phyloP scores from a whole-genome alignment of 176 grass and related monocot genomes.

The Thalia dealbata region DNA sequence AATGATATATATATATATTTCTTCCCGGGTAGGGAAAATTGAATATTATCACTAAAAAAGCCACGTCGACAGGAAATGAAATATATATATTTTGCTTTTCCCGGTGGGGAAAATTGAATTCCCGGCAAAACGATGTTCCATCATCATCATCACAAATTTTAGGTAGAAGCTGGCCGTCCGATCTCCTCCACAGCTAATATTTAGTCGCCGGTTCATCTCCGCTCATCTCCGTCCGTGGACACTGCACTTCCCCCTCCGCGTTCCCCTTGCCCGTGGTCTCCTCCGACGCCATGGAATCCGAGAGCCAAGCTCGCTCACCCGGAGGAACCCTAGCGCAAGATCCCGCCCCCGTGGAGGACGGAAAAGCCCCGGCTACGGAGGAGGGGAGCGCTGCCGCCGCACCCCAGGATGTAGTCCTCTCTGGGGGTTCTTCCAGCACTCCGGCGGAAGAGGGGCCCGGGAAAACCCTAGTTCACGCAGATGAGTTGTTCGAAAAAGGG shows the following conservation, averaged over 20 bases:
- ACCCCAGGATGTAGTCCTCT: too few relatives aligned
- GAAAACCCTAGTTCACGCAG: conserved; percentile 58
- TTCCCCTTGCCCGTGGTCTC: neutral
- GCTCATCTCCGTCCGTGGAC: neutral
- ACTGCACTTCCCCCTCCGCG: neutral
- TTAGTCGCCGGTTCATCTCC: too few relatives aligned
- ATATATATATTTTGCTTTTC: too few relatives aligned
- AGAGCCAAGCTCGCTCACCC: neutral
- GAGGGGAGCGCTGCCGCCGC: neutral
- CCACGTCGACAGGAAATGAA: neutral
- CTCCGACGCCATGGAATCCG: neutral
- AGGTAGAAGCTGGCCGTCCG: neutral
- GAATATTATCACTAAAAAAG: neutral
- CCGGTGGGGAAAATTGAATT: neutral
- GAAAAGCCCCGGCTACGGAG: neutral
- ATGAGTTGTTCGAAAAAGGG: conserved; percentile 59
- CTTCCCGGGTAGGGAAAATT: neutral
- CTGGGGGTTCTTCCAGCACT: neutral
- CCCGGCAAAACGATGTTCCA: neutral
- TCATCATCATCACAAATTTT: too few relatives aligned
- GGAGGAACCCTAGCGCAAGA: neutral
- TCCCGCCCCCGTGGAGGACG: neutral
- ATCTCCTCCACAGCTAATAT: neutral
- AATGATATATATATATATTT: neutral
- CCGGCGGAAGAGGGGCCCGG: conserved; percentile 9